Evolutionary conservation across 1,284 basidiomycete genomes (phyloP).

Genomic region (Garcileccinum viscosum): DNA sequence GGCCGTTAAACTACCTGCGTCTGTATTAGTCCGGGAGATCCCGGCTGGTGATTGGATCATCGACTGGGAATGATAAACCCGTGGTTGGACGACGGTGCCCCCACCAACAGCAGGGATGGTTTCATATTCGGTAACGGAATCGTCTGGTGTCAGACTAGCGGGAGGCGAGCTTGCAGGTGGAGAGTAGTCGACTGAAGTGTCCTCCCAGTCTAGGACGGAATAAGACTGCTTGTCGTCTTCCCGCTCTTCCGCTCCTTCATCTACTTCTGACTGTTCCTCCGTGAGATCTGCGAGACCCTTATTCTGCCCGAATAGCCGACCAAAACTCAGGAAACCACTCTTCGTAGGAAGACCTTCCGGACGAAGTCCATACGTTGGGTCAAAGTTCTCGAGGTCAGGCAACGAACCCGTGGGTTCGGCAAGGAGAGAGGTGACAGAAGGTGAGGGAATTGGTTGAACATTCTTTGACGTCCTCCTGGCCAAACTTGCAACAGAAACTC

Average conservation of each 20-base stretch:
- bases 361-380: constrained; percentile 97
- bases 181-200: constrained; percentile 46
- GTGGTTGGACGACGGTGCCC: constrained; percentile 74
- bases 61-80: constrained; percentile 77
- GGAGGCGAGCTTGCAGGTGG: constrained; percentile 41
- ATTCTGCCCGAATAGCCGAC: constrained; percentile 69
- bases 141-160: constrained; percentile 36
- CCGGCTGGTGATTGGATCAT: constrained; percentile 56
- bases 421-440: constrained; percentile 30
- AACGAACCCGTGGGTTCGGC: constrained; percentile 53
- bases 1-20: constrained; percentile 7
- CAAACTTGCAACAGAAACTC: constrained; percentile 45
- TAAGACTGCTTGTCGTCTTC: constrained; percentile 55
- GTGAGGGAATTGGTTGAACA: constrained; percentile 26
- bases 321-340: constrained; percentile 74
- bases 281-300: constrained; percentile 81
- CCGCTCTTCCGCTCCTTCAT: constrained; percentile 48
- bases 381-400: constrained; percentile 89
- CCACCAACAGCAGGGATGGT: constrained; percentile 82
- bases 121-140: constrained; percentile 60
- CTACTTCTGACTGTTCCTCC: constrained; percentile 65
- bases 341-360: constrained; percentile 85
- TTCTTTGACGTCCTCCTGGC: constrained; percentile 32
- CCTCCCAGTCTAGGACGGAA: constrained; percentile 74
- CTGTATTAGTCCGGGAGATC: constrained; percentile 19